Percentiles rank a stretch among this genome's conserved stretches.
Evolutionary conservation across 208 protist species (phyloP).

Genomic region (Acanthamoeba lenticulata): DNA sequence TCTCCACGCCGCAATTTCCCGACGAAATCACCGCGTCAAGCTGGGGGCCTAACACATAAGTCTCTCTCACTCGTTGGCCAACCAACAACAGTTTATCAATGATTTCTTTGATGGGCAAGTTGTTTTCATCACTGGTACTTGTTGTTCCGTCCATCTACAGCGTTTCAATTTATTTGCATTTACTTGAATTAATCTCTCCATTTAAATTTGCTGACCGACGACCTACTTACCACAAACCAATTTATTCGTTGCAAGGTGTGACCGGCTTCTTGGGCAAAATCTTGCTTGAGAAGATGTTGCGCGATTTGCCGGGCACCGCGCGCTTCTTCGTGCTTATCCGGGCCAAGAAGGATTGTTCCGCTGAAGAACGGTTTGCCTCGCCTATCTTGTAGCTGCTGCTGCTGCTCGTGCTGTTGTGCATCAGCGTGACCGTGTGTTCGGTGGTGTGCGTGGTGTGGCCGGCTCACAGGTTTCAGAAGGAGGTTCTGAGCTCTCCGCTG

Average conservation of each 20-base stretch:
- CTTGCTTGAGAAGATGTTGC: slow-evolving; percentile 77
- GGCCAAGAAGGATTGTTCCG: slow-evolving; percentile 54
- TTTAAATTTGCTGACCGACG: neutral
- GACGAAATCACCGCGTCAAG: too few relatives aligned
- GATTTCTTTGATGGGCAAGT: slow-evolving; percentile 21
- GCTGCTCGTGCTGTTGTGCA: neutral
- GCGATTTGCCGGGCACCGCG: slow-evolving; percentile 51
- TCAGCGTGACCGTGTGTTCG: neutral
- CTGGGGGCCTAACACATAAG: too few relatives aligned
- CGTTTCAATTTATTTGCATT: neutral
- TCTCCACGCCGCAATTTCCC: too few relatives aligned
- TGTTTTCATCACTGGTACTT: slow-evolving; percentile 17
- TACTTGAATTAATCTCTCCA: neutral
- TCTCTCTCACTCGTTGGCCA: neutral
- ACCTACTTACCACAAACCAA: neutral
- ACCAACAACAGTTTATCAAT: neutral
- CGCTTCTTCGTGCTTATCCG: slow-evolving; percentile 71
- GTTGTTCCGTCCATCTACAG: too few relatives aligned
- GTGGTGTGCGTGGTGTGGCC: neutral
- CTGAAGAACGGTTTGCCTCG: neutral
- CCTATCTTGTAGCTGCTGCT: neutral
- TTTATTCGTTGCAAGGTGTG: neutral
- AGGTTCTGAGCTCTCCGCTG: slow-evolving; percentile 40
- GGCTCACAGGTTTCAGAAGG: slow-evolving; percentile 5
- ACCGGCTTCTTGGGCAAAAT: slow-evolving; percentile 81